Evolutionary conservation across 805 yeast species (phyloP).

Genomic region (Ogataea kodamae): DNA sequence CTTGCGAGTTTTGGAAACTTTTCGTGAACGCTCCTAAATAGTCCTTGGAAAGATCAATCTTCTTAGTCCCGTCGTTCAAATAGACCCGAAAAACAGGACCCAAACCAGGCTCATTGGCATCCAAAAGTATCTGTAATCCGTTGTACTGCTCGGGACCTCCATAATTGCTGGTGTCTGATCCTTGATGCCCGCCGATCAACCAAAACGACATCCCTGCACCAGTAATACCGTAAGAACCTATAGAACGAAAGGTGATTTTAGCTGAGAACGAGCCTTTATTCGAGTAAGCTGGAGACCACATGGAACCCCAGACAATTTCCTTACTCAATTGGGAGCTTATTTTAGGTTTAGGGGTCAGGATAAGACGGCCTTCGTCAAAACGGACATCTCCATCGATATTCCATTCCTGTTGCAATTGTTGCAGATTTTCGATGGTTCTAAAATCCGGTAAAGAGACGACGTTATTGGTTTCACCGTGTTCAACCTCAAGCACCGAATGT

Average conservation of each 20-base stretch:
- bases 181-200: constrained; percentile 38
- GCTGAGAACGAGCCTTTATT: constrained; percentile 39
- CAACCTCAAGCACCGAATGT: constrained; percentile 8
- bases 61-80: constrained; percentile 54
- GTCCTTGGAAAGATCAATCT: constrained; percentile 25
- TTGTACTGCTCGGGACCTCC: constrained; percentile 58
- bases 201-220: constrained; percentile 60
- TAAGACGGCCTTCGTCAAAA: constrained; percentile 50
- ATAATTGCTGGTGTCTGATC: constrained; percentile 36
- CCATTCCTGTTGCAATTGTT: constrained; percentile 46
- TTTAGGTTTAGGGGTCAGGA: constrained; percentile 44
- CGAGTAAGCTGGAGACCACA: constrained; percentile 39
- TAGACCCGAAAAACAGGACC: constrained; percentile 55
- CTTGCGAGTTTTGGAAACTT: constrained; percentile 60
- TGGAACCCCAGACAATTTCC: constrained; percentile 37
- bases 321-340: constrained; percentile 24
- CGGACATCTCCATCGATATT: constrained; percentile 35
- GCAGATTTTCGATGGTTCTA: constrained; percentile 19
- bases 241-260: constrained; percentile 61
- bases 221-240: constrained; percentile 47
- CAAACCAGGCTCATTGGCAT: constrained; percentile 42
- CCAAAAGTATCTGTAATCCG: constrained; percentile 62
- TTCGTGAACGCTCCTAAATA: constrained; percentile 33
- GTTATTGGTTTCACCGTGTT: constrained; percentile 1
- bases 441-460: constrained; percentile 27